Evolutionary conservation across 257 asterid genomes (phyloP).

Genomic region (Nicotiana obtusifolia): DNA sequence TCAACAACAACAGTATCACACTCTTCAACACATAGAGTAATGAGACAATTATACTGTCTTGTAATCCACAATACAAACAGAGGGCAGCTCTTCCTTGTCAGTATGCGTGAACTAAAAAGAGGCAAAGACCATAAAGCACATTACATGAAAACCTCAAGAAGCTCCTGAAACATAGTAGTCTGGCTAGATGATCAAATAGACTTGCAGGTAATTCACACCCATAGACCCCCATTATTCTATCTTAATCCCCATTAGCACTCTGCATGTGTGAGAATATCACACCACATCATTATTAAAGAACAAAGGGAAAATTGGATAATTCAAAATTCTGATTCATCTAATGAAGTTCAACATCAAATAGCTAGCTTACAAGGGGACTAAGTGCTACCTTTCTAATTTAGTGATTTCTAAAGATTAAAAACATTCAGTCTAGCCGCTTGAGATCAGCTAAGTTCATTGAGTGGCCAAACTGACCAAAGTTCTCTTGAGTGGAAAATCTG

Average conservation of each 20-base stretch:
- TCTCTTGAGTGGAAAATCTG: neutral
- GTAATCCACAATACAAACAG: neutral
- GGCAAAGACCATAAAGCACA: neutral
- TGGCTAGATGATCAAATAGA: neutral
- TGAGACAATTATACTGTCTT: neutral
- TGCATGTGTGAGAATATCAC: neutral
- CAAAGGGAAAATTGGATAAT: neutral
- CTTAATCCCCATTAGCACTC: too few relatives aligned
- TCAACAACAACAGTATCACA: neutral
- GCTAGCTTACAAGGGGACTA: neutral
- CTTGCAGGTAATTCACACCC: neutral
- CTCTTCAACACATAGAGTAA: neutral
- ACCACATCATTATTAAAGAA: neutral
- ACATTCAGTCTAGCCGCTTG: neutral
- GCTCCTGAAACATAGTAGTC: neutral
- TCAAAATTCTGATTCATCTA: neutral
- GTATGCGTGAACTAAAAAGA: neutral
- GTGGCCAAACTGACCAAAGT: neutral
- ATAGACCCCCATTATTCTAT: neutral
- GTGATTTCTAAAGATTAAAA: neutral
- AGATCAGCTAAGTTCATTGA: neutral
- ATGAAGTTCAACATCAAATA: slow-evolving; percentile 1
- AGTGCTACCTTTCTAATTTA: neutral
- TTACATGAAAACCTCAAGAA: neutral
- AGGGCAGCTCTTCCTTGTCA: neutral